Conservation (phyloP, 108 stramenopile species). For the Skeletonema costatum region DNA sequence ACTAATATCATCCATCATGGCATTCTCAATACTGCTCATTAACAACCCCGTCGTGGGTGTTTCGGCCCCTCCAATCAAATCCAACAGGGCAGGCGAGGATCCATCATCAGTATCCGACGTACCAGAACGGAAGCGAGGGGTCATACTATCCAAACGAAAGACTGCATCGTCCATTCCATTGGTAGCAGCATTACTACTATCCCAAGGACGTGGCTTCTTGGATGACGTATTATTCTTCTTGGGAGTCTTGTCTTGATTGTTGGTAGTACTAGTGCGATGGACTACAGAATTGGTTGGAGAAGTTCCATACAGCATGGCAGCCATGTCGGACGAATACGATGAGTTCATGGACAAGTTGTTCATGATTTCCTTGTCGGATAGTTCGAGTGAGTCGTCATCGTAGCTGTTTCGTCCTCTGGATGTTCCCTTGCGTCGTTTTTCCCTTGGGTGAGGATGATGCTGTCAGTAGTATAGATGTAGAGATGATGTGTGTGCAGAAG, state of each 20-base stretch:
- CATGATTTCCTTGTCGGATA: constrained; percentile 18
- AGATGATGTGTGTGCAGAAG: not conserved
- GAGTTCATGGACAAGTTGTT: constrained; percentile 46
- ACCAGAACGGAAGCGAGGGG: not conserved
- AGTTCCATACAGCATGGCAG: constrained; percentile 26
- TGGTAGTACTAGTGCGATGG: not conserved
- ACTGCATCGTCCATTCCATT: not conserved
- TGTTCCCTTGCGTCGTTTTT: constrained; percentile 36
- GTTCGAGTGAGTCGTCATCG: constrained; percentile 6
- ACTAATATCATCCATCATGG: constrained; percentile 69
- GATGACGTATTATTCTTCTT: constrained; percentile 43
- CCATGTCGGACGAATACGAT: constrained; percentile 43
- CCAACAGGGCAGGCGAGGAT: constrained; percentile 34
- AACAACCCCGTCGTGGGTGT: constrained; percentile 41
- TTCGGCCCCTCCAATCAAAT: constrained; percentile 39
- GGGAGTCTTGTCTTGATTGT: constrained; percentile 19
- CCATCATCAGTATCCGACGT: constrained; percentile 5
- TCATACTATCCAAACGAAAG: constrained; percentile 24
- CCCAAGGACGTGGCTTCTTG: constrained; percentile 5
- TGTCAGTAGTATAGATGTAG: not conserved
- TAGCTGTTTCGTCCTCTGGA: not conserved
- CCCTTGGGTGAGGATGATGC: constrained; percentile 38
- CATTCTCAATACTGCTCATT: constrained; percentile 46
- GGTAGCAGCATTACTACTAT: not conserved
- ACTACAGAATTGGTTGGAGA: constrained; percentile 25